Conservation (phyloP, 192 early-diverging fungal genomes). For the Podila minutissima region DNA sequence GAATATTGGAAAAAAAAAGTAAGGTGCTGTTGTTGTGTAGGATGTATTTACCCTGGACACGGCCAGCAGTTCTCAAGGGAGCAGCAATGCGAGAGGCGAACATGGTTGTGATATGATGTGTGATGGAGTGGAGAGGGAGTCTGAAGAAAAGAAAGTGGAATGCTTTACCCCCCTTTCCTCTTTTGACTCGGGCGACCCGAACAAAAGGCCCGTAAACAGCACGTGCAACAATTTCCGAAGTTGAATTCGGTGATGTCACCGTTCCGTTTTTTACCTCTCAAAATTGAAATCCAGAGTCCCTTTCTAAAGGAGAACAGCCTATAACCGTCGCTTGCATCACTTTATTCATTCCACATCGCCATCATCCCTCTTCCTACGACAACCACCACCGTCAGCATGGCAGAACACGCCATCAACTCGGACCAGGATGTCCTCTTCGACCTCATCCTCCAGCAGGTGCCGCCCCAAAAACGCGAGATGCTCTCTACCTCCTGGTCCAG, state of each 20-base stretch:
- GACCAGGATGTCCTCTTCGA: constrained; percentile 26
- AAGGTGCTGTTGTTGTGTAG: neutral
- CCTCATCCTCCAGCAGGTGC: constrained; percentile 36
- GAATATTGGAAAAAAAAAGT: neutral
- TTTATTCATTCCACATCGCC: neutral
- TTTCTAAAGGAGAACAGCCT: too few relatives aligned
- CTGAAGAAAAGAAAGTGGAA: neutral
- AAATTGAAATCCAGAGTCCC: too few relatives aligned
- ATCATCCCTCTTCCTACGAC: neutral
- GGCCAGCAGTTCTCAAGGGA: constrained; percentile 33
- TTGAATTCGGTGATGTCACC: too few relatives aligned
- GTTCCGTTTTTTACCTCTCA: too few relatives aligned
- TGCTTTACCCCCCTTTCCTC: too few relatives aligned
- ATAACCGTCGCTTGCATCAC: too few relatives aligned
- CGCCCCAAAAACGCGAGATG: constrained; percentile 41
- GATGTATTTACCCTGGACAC: constrained; percentile 31
- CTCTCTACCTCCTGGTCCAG: constrained; percentile 59
- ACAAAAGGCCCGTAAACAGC: too few relatives aligned
- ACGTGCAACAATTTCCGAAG: too few relatives aligned
- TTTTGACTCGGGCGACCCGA: too few relatives aligned
- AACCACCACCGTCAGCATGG: neutral
- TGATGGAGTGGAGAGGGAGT: constrained; percentile 2
- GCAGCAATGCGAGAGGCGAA: constrained; percentile 44
- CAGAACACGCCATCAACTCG: constrained; percentile 3
- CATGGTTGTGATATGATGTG: constrained; percentile 12